phyloP scores from a whole-genome alignment of 129 eudicot genomes.

The Artemisia annua region DNA sequence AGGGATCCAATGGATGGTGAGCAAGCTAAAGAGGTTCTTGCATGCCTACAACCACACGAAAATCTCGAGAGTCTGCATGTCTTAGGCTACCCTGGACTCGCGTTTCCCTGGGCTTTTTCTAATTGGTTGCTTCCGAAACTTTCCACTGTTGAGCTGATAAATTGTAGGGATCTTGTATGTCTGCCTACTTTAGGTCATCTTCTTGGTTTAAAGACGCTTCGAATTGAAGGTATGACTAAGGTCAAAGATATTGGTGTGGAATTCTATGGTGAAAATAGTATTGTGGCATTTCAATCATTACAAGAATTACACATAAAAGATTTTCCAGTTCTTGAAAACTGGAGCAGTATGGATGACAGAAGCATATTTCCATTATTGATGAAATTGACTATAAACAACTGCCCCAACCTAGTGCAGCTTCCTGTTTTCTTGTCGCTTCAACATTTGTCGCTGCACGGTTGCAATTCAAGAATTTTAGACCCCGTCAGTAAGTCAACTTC shows the following conservation, averaged over 20 bases:
- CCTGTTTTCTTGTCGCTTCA: conserved; percentile 24
- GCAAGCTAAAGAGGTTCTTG: conserved; percentile 23
- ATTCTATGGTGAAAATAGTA: conserved; percentile 25
- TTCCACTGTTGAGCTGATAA: conserved; percentile 18
- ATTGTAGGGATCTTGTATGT: conserved; percentile 21
- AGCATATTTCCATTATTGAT: conserved; percentile 24
- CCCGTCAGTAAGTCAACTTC: conserved; percentile 13
- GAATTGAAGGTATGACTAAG: conserved; percentile 32
- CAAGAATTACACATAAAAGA: conserved; percentile 20
- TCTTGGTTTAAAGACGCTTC: conserved; percentile 24
- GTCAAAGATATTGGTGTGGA: conserved; percentile 14
- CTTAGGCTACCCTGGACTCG: conserved; percentile 32
- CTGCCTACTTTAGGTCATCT: conserved; percentile 36
- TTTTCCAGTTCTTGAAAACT: conserved; percentile 19
- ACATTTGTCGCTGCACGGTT: conserved; percentile 24
- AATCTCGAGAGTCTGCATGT: conserved; percentile 26
- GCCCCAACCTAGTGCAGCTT: conserved; percentile 18
- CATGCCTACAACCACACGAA: conserved; percentile 21
- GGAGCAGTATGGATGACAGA: conserved; percentile 9
- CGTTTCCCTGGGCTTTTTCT: conserved; percentile 15
- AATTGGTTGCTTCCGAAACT: conserved; percentile 31
- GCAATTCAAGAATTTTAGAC: conserved; percentile 12
- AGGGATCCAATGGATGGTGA: conserved; percentile 8
- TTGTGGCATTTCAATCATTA: conserved; percentile 34
- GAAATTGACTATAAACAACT: conserved; percentile 14